Evolutionary conservation across 257 asterid genomes (phyloP).

Genomic region (Prunella vulgaris): DNA sequence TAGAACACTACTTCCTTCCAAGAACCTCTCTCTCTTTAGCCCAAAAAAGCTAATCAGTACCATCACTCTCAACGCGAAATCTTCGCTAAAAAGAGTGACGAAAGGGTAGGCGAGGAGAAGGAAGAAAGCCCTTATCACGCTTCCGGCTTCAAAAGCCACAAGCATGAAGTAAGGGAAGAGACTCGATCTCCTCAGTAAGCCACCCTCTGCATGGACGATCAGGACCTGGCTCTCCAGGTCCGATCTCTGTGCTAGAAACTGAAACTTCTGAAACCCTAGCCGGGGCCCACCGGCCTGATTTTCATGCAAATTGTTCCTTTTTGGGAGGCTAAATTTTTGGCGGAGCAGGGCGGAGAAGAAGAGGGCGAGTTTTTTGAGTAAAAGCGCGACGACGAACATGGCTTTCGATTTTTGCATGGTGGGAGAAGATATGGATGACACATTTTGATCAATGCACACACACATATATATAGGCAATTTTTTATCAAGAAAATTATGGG

Average conservation of each 20-base stretch:
- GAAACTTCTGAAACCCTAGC: conserved; percentile 16
- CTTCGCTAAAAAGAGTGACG: conserved; percentile 13
- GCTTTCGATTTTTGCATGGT: neutral
- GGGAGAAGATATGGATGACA: neutral
- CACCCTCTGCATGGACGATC: conserved; percentile 35
- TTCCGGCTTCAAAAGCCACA: conserved; percentile 47
- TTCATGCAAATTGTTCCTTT: neutral
- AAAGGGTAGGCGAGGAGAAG: conserved; percentile 33
- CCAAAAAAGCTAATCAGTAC: conserved; percentile 28
- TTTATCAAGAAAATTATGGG: neutral
- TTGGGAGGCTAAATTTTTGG: neutral
- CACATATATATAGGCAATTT: neutral
- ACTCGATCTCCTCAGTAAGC: conserved; percentile 27
- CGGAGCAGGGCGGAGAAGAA: conserved; percentile 13
- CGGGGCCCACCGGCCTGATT: neutral
- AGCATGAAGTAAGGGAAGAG: conserved; percentile 44
- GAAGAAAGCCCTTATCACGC: conserved; percentile 29
- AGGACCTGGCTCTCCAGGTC: conserved; percentile 23
- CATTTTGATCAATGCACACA: neutral
- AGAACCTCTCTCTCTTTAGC: conserved; percentile 24
- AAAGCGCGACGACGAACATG: conserved; percentile 5
- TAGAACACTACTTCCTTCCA: conserved; percentile 29
- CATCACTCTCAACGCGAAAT: conserved; percentile 14
- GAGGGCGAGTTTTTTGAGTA: neutral
- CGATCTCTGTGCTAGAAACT: conserved; percentile 4